phyloP scores from a whole-genome alignment of 2,329 filamentous ascomycete genomes.

The Colletotrichum navitas region DNA sequence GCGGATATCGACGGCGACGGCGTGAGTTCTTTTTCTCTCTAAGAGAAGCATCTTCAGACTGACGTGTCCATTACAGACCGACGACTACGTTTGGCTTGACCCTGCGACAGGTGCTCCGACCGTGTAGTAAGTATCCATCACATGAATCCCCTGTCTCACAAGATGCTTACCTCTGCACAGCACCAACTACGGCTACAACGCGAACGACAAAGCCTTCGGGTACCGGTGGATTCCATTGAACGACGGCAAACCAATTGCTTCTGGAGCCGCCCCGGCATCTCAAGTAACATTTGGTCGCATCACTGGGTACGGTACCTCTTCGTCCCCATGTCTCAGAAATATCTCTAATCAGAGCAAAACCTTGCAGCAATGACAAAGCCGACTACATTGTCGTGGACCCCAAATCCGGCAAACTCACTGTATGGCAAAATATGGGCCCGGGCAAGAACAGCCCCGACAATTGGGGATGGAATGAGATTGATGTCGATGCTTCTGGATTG shows the following conservation, averaged over 20 bases:
- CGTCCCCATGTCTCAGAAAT: background rate
- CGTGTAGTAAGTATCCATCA: constrained; percentile 13
- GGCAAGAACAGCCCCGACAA: background rate
- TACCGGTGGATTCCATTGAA: constrained; percentile 29
- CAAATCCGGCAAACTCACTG: constrained; percentile 28
- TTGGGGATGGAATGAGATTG: constrained; percentile 34
- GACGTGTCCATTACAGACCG: constrained; percentile 1
- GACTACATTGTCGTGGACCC: constrained; percentile 39
- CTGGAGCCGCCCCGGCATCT: constrained; percentile 28
- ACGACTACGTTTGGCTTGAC: constrained; percentile 44
- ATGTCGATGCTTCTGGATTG: constrained; percentile 27
- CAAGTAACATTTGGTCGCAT: constrained; percentile 41
- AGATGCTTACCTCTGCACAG: background rate
- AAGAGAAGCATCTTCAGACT: background rate
- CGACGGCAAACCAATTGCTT: constrained; percentile 32
- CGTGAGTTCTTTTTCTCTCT: background rate
- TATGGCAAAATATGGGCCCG: constrained; percentile 15
- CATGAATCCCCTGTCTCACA: background rate
- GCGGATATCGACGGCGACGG: constrained; percentile 37
- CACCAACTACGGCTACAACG: background rate
- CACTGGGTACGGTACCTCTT: constrained; percentile 21
- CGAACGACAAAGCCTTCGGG: constrained; percentile 6
- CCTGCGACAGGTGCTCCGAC: constrained; percentile 29
- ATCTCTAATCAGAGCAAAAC: background rate
- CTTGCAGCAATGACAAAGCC: constrained; percentile 31